Conservation (phyloP, 306 rosid species). For the Casuarina equisetifolia region DNA sequence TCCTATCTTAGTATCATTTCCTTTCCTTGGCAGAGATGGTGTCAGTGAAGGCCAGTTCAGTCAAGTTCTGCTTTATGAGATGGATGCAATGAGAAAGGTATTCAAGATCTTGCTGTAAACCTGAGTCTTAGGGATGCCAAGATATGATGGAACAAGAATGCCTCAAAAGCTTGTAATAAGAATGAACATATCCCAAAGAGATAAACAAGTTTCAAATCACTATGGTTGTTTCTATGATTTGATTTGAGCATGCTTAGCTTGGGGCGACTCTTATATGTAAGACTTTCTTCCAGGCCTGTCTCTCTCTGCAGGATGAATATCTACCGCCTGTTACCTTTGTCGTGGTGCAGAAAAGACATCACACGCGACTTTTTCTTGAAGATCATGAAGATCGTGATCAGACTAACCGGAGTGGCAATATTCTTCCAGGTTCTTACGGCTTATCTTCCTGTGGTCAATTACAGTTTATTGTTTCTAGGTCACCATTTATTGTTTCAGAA, state of each 20-base stretch:
- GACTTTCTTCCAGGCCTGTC: constrained; percentile 55
- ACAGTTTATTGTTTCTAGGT: neutral
- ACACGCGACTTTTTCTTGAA: constrained; percentile 60
- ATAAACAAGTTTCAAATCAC: neutral
- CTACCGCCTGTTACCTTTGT: constrained; percentile 62
- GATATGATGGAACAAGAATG: neutral
- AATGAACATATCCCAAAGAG: neutral
- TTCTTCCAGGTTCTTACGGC: constrained; percentile 58
- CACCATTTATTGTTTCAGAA: neutral
- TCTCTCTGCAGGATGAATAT: constrained; percentile 44
- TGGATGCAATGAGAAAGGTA: no score
- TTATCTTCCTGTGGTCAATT: neutral
- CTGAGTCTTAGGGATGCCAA: no score
- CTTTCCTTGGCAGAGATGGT: no score
- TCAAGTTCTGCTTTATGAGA: no score
- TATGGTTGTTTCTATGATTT: neutral
- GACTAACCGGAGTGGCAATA: constrained; percentile 63
- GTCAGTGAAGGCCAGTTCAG: no score
- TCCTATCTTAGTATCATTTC: no score
- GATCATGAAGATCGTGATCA: constrained; percentile 18
- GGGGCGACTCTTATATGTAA: neutral
- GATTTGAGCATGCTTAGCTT: neutral
- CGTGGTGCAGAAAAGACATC: constrained; percentile 81
- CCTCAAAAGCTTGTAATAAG: neutral
- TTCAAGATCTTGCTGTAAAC: no score